Base-by-base conservation (phyloP, 768 basidiomycete species). In the Sutorius australiensis region DNA sequence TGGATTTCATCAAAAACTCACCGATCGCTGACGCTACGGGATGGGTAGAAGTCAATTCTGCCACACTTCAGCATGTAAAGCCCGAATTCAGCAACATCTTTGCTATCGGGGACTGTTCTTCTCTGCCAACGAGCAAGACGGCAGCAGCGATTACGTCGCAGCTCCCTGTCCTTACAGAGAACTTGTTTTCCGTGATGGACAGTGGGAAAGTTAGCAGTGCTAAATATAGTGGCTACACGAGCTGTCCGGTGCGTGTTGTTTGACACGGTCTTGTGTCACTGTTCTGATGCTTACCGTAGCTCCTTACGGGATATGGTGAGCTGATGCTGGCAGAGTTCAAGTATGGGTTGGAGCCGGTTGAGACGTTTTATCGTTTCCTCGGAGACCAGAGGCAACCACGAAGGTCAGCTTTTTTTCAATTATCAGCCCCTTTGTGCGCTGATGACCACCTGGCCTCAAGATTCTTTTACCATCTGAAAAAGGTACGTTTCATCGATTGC, bases 121-220 rank as follows among this genome's bases (percentile, higher is more conserved):
- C 86, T 33, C 72, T 97, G 28, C 95, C 95, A 8, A 98, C 93
- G 27, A 92, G 90, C 69, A 99, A 95, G 78, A 99, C 95, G 0
- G 92, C 89, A 0, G 95, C 95, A 13, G 95, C 95, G 6, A 88
- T 98, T 62, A 92, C 90, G 3, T 83, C 83, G 0, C 92, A 99
- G 69, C 85, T 89, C 1, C 95, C 95, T 11, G 86, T 99, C 5
- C 77, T 98, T 41, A 81, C 86, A 1, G 90, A 98, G 72, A 98
- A 98, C 72, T 67, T 98, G 34, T 86, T 83, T 68, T 83, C 83
- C 27, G 72, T 88, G 31, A 72, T 92, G 66, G 81, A 87, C 59
- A 83, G 80, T 1, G 94, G 93, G 32, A 80, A 80, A 58, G 69
- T 91, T 43, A 77, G 83, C 28, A 62, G 67, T 38, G 94, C 90